These are phyloP conservation scores for Fusarium sp. DNA, from an alignment of 2,329 filamentous ascomycete genomes.

Conservation along the genomic window DNA sequence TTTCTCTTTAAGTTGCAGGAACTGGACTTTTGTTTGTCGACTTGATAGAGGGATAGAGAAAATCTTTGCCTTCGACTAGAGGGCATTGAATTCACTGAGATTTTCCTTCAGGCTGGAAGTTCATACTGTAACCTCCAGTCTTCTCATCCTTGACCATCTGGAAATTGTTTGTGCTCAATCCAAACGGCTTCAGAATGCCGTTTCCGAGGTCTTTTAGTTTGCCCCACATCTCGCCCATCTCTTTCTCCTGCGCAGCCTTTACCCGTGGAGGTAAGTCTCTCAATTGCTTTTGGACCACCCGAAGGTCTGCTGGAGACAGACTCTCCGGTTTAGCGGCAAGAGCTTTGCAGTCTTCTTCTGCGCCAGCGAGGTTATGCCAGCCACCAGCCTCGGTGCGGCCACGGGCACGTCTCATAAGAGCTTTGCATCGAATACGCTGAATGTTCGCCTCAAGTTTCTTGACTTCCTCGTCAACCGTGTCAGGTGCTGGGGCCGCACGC, in stretches of 20 bases:
- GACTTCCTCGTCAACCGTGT: constrained; percentile 29
- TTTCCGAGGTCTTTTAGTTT: constrained; percentile 95
- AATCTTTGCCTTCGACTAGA: background rate
- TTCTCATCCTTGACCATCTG: constrained; percentile 92
- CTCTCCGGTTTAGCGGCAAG: constrained; percentile 65
- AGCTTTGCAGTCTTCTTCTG: constrained; percentile 81
- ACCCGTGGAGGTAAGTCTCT: constrained; percentile 73
- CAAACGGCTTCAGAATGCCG: constrained; percentile 91
- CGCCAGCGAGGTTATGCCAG: constrained; percentile 84
- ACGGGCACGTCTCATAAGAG: constrained; percentile 81
- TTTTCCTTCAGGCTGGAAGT: constrained; percentile 67
- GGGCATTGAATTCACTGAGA: constrained; percentile 20
- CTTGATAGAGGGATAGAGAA: constrained; percentile 5
- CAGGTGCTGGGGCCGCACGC: constrained; percentile 58
- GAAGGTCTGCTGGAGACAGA: constrained; percentile 74
- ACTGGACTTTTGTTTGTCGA: constrained; percentile 6
- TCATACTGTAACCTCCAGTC: constrained; percentile 93
- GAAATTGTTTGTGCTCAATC: constrained; percentile 93
- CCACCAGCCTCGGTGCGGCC: constrained; percentile 77
- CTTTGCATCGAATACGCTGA: constrained; percentile 82
- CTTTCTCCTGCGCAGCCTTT: constrained; percentile 83
- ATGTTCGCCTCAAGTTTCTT: constrained; percentile 67
- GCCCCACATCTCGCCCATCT: constrained; percentile 97
- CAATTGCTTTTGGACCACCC: constrained; percentile 75
- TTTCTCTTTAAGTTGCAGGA: constrained; percentile 25